Evolutionary conservation across 2,329 filamentous ascomycete genomes (phyloP).

Genomic region (Monosporascus sp.): DNA sequence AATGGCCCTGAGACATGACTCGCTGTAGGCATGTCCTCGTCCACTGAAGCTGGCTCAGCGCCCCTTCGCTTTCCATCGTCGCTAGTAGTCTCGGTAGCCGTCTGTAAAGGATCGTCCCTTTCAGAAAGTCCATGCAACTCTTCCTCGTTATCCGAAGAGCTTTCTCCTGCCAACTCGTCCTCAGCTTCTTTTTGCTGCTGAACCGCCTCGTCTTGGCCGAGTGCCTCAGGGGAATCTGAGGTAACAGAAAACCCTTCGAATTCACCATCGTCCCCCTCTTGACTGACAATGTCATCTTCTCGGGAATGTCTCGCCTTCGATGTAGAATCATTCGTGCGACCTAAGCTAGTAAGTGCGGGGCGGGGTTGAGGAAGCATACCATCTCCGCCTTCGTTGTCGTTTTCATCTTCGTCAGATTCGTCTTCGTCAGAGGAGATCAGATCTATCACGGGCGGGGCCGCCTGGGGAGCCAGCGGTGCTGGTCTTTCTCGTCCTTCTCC

Average conservation of each 20-base stretch:
- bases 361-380: not conserved
- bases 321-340: not conserved
- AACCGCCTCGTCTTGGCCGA: not conserved
- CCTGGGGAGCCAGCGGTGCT: constrained; percentile 1
- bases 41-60: not conserved
- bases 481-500: constrained; percentile 6
- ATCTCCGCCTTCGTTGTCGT: constrained; percentile 3
- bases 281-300: not conserved
- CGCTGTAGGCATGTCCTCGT: not conserved
- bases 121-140: not conserved
- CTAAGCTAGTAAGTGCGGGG: not conserved
- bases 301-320: not conserved
- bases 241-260: not conserved
- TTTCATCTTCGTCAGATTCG: constrained; percentile 8
- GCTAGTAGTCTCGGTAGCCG: not conserved
- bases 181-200: constrained; percentile 9
- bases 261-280: not conserved
- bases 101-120: not conserved
- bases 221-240: not conserved
- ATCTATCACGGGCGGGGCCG: constrained; percentile 14
- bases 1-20: not conserved
- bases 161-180: constrained; percentile 10
- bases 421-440: constrained; percentile 14
- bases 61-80: too few relatives aligned
- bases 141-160: constrained; percentile 16